Conservation (phyloP, 2,329 filamentous ascomycete species). For the Cercospora canescens region DNA sequence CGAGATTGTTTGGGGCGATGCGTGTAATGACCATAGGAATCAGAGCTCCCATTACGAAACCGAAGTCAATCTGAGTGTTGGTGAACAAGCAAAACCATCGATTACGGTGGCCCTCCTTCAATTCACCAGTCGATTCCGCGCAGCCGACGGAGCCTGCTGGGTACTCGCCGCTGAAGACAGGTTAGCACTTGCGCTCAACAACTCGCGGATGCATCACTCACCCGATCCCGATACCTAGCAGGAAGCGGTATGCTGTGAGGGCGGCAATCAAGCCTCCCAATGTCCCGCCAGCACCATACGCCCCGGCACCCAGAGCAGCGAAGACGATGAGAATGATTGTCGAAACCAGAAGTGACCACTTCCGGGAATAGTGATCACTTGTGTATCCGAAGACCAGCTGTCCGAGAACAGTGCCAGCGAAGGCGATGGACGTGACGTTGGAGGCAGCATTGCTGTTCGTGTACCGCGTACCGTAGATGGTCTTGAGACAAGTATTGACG, state of each 20-base stretch:
- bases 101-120: conserved; percentile 79
- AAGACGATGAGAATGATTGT: conserved; percentile 85
- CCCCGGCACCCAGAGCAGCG: conserved; percentile 73
- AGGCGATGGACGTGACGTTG: conserved; percentile 75
- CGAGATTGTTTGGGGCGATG: conserved; percentile 54
- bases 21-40: conserved; percentile 65
- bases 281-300: conserved; percentile 72
- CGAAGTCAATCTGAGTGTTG: conserved; percentile 82
- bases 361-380: conserved; percentile 81
- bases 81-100: conserved; percentile 79
- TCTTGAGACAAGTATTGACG: conserved; percentile 73
- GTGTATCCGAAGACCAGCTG: conserved; percentile 79
- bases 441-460: conserved; percentile 65
- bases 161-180: conserved; percentile 59
- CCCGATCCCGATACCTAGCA: conserved; percentile 57
- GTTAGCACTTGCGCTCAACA: conserved; percentile 25
- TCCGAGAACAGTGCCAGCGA: conserved; percentile 81
- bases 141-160: conserved; percentile 81
- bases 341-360: conserved; percentile 76
- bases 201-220: conserved; percentile 32
- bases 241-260: conserved; percentile 80
- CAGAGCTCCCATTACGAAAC: conserved; percentile 78
- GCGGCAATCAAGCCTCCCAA: conserved; percentile 72
- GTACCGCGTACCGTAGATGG: conserved; percentile 71
- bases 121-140: conserved; percentile 79